Percentiles rank a stretch among this genome's conserved stretches.
phyloP scores from a whole-genome alignment of 495 filamentous ascomycete species.

The Penicillium coffeae region DNA sequence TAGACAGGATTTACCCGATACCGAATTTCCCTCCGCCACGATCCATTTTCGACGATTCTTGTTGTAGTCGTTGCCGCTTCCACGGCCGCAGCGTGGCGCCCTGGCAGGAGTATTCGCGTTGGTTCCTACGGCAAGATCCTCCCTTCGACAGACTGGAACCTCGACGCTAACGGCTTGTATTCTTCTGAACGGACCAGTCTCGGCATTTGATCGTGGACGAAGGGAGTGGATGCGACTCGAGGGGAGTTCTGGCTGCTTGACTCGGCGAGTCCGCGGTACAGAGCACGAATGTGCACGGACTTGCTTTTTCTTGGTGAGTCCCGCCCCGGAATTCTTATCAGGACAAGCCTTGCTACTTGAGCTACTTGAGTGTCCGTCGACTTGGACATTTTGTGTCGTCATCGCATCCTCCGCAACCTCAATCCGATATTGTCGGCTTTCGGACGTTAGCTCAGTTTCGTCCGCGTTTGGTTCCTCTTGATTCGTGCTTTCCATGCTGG shows the following conservation, averaged over 20 bases:
- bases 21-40: not conserved
- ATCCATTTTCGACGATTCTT: not conserved
- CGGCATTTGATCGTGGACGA: conserved; percentile 1
- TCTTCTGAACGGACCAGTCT: not conserved
- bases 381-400: not conserved
- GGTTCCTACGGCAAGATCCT: conserved; percentile 1
- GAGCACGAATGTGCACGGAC: not conserved
- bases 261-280: not conserved
- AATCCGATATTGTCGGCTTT: not conserved
- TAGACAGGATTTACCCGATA: not conserved
- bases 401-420: not conserved
- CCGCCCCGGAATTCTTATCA: not conserved
- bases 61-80: not conserved
- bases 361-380: not conserved
- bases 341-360: not conserved
- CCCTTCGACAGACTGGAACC: conserved; percentile 3
- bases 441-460: not conserved
- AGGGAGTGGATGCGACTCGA: not conserved
- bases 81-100: conserved; percentile 1
- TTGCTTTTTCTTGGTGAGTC: not conserved
- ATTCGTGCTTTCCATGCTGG: not conserved
- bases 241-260: not conserved
- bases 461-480: not conserved
- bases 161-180: conserved; percentile 6
- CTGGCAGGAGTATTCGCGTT: conserved; percentile 5